These are phyloP conservation scores for Somion occarium DNA, from an alignment of 1,284 basidiomycete genomes.

Conservation along the genomic window DNA sequence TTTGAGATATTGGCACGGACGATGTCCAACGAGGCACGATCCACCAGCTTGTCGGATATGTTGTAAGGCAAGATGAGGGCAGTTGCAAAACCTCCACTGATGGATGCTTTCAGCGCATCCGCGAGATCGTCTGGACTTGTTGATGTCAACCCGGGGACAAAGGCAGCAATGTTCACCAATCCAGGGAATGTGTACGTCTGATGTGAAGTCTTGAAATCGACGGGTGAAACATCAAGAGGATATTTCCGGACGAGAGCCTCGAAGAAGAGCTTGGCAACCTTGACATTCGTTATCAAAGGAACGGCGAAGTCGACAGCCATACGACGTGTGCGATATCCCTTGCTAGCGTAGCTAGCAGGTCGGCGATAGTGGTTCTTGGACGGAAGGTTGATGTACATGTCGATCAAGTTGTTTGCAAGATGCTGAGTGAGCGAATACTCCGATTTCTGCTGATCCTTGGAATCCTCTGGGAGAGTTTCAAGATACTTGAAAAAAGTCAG, in stretches of 20 bases:
- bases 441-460: constrained; percentile 79
- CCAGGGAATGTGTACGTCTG: constrained; percentile 90
- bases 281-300: constrained; percentile 97
- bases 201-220: constrained; percentile 96
- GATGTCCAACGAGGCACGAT: constrained; percentile 63
- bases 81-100: constrained; percentile 86
- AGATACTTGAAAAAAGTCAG: constrained; percentile 53
- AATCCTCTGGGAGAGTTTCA: constrained; percentile 79
- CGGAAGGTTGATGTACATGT: constrained; percentile 99
- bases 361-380: constrained; percentile 98
- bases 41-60: constrained; percentile 55
- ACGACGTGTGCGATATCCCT: constrained; percentile 94
- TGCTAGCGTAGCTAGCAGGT: constrained; percentile 94
- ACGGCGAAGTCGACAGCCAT: constrained; percentile 99
- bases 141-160: constrained; percentile 73
- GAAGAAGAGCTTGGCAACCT: constrained; percentile 96
- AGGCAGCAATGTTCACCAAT: constrained; percentile 85
- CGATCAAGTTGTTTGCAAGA: constrained; percentile 92
- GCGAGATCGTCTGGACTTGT: constrained; percentile 62
- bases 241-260: constrained; percentile 90
- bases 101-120: constrained; percentile 72
- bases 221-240: constrained; percentile 83
- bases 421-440: constrained; percentile 96
- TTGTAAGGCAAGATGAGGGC: constrained; percentile 77
- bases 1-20: constrained; percentile 63